Percentiles rank a stretch among this genome's conserved stretches.
Evolutionary conservation across 768 basidiomycete species (phyloP).

Genomic region (Pleurotus sapidus): DNA sequence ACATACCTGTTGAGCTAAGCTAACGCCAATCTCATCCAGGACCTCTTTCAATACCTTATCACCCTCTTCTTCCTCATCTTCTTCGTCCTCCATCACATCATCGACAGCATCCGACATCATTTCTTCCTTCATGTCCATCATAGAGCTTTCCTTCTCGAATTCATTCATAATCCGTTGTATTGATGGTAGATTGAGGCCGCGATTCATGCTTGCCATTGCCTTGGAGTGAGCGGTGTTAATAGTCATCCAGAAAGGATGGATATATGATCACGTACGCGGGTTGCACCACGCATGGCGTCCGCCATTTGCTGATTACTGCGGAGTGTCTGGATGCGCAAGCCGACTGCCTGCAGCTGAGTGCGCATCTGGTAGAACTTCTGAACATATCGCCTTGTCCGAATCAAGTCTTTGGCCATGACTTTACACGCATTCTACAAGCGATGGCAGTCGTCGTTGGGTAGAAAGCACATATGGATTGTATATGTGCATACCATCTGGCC

Average conservation of each 20-base stretch:
- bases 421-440: slow-evolving; percentile 88
- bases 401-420: slow-evolving; percentile 98
- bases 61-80: slow-evolving; percentile 94
- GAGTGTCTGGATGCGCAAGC: slow-evolving; percentile 92
- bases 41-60: slow-evolving; percentile 96
- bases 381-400: slow-evolving; percentile 90
- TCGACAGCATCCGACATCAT: slow-evolving; percentile 99
- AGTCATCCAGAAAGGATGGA: slow-evolving; percentile 1
- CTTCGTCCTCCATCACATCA: slow-evolving; percentile 97
- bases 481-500: slow-evolving; percentile 79
- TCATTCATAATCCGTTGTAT: slow-evolving; percentile 98
- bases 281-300: slow-evolving; percentile 98
- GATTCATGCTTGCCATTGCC: slow-evolving; percentile 99
- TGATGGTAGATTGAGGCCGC: slow-evolving; percentile 89
- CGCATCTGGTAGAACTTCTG: slow-evolving; percentile 99
- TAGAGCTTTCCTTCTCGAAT: slow-evolving; percentile 94
- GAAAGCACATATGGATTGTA: background rate
- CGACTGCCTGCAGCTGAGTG: slow-evolving; percentile 95
- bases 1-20: slow-evolving; percentile 78
- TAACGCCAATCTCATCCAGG: slow-evolving; percentile 94
- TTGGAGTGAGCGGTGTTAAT: slow-evolving; percentile 27
- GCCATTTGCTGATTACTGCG: slow-evolving; percentile 99
- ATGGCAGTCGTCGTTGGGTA: background rate
- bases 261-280: slow-evolving; percentile 59
- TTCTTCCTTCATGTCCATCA: slow-evolving; percentile 99